Conservation (phyloP, 805 yeast genomes). For the Kluyveromyces siamensis region DNA sequence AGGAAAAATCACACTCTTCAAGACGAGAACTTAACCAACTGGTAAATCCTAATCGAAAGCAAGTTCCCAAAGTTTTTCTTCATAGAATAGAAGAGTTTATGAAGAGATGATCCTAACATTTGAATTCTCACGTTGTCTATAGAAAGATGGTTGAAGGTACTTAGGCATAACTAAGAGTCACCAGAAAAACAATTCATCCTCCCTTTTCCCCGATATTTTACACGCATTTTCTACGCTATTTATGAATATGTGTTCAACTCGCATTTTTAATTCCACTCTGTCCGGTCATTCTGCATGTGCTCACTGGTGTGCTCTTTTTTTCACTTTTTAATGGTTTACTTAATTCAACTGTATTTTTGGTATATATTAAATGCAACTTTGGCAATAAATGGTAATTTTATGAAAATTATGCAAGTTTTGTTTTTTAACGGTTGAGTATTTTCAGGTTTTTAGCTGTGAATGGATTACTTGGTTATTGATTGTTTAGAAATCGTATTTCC, state of each 20-base stretch:
- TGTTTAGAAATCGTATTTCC: not conserved
- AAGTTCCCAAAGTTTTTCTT: not conserved
- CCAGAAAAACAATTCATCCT: no score
- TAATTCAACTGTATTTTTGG: not conserved
- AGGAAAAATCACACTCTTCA: not conserved
- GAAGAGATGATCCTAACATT: not conserved
- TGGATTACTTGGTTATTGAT: not conserved
- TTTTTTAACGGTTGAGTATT: no score
- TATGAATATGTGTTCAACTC: no score
- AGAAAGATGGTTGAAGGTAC: no score
- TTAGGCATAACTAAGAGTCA: no score
- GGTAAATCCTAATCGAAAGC: not conserved
- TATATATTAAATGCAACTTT: not conserved
- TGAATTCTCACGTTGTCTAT: no score
- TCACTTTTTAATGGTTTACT: not conserved
- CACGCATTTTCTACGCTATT: not conserved
- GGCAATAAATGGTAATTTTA: not conserved
- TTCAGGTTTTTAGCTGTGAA: not conserved
- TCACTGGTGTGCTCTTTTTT: not conserved
- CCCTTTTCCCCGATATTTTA: not conserved
- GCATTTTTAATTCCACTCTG: no score
- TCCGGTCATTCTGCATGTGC: not conserved
- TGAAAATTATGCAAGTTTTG: no score
- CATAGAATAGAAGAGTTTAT: constrained; percentile 2
- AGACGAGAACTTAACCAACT: not conserved